Percentiles rank a stretch among this genome's conserved stretches.
phyloP scores from a whole-genome alignment of 331 rosid species.

The Malus hybrid region DNA sequence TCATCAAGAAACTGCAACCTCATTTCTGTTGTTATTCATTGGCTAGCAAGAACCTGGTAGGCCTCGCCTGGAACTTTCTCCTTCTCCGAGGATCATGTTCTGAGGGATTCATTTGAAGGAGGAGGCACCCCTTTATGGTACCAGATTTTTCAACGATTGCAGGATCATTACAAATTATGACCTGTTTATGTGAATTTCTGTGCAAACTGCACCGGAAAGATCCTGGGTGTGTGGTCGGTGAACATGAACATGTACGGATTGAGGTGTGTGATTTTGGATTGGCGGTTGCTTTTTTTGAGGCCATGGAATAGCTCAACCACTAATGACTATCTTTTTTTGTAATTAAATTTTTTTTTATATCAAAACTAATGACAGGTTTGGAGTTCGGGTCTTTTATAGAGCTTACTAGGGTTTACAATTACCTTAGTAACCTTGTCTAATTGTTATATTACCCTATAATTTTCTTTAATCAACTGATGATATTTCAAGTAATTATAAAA shows the following conservation, averaged over 20 bases:
- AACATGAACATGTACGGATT: slow-evolving; percentile 17
- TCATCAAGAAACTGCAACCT: slow-evolving; percentile 31
- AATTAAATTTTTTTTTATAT: background rate
- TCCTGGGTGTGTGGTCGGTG: slow-evolving; percentile 30
- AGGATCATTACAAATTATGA: background rate
- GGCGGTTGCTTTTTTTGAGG: background rate
- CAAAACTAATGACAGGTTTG: background rate
- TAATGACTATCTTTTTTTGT: background rate
- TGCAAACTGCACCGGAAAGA: slow-evolving; percentile 35
- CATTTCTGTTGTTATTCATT: slow-evolving; percentile 11
- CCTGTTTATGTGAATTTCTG: slow-evolving; percentile 2
- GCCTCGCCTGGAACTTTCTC: slow-evolving; percentile 43
- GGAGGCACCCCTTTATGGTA: slow-evolving; percentile 28
- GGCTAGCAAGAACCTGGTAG: slow-evolving; percentile 33
- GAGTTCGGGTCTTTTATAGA: background rate
- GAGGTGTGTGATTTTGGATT: background rate
- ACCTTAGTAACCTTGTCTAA: no score
- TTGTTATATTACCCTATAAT: no score
- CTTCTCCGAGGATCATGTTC: slow-evolving; percentile 33
- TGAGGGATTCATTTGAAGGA: slow-evolving; percentile 34
- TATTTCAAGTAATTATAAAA: no score
- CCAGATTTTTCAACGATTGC: slow-evolving; percentile 1
- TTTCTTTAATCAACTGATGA: no score
- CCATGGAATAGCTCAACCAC: background rate
- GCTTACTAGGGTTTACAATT: background rate